Conservation (phyloP, 2,329 filamentous ascomycete genomes). For the Aurifilum marmelostoma region DNA sequence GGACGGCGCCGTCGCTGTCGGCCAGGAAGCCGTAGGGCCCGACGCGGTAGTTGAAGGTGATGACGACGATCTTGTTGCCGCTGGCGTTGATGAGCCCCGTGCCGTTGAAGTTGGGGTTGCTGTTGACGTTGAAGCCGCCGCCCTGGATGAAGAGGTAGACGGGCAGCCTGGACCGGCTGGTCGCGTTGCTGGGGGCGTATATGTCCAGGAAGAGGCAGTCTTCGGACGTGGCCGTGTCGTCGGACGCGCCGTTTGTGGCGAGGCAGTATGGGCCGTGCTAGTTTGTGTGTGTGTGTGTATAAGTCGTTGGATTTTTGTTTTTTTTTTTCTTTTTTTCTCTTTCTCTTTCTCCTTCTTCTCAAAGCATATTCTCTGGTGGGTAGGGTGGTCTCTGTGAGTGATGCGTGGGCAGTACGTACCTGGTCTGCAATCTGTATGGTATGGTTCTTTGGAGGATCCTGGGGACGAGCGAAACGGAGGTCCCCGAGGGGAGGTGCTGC, state of each 20-base stretch:
- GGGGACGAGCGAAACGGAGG: slow-evolving; percentile 67
- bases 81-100: slow-evolving; percentile 60
- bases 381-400: too few species aligned
- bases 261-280: slow-evolving; percentile 37
- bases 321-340: too few species aligned
- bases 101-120: slow-evolving; percentile 57
- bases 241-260: slow-evolving; percentile 34
- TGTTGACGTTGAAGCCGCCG: slow-evolving; percentile 55
- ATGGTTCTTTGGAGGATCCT: slow-evolving; percentile 56
- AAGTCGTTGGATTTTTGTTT: background rate
- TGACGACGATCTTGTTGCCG: slow-evolving; percentile 65
- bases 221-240: slow-evolving; percentile 48
- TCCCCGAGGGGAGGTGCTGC: slow-evolving; percentile 68
- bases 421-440: slow-evolving; percentile 55
- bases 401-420: slow-evolving; percentile 44
- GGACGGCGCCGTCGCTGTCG: slow-evolving; percentile 53
- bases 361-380: too few species aligned
- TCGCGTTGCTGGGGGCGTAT: slow-evolving; percentile 60
- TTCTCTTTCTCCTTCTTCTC: too few species aligned
- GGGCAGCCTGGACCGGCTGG: slow-evolving; percentile 38
- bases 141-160: slow-evolving; percentile 47
- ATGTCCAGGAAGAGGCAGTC: slow-evolving; percentile 73
- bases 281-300: background rate
- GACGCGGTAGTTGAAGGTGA: slow-evolving; percentile 77
- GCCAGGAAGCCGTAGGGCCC: slow-evolving; percentile 74